Conservation (phyloP, 192 early-diverging fungal genomes). For the Backusella luteola region DNA sequence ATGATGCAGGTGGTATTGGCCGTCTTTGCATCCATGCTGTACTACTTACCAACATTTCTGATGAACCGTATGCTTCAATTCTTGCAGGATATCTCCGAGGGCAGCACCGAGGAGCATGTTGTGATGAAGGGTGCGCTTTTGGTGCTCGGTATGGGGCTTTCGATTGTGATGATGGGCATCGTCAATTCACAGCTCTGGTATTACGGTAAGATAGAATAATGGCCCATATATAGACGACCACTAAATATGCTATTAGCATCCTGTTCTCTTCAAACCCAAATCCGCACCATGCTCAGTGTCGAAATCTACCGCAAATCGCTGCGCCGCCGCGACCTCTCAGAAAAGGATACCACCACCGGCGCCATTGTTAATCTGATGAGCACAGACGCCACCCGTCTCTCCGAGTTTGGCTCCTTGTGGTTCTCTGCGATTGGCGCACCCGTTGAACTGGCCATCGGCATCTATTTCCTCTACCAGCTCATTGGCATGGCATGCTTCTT, state of each 20-base stretch:
- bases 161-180: slow-evolving; percentile 48
- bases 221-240: background rate
- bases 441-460: slow-evolving; percentile 60
- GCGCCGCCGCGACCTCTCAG: slow-evolving; percentile 44
- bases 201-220: slow-evolving; percentile 12
- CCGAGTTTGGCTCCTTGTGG: slow-evolving; percentile 49
- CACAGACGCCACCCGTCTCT: slow-evolving; percentile 64
- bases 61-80: slow-evolving; percentile 37
- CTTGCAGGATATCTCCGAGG: background rate
- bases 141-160: slow-evolving; percentile 47
- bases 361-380: slow-evolving; percentile 75
- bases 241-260: background rate
- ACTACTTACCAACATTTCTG: slow-evolving; percentile 21
- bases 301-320: slow-evolving; percentile 72
- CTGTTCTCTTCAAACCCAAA: slow-evolving; percentile 27
- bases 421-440: slow-evolving; percentile 56
- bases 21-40: background rate
- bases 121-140: slow-evolving; percentile 60
- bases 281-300: slow-evolving; percentile 31
- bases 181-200: slow-evolving; percentile 26
- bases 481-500: slow-evolving; percentile 79
- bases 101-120: background rate
- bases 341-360: slow-evolving; percentile 42
- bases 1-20: background rate
- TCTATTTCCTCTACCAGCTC: slow-evolving; percentile 70